Evolutionary conservation across 2,329 filamentous ascomycete genomes (phyloP).

Genomic region (Penicillium rolfsii): DNA sequence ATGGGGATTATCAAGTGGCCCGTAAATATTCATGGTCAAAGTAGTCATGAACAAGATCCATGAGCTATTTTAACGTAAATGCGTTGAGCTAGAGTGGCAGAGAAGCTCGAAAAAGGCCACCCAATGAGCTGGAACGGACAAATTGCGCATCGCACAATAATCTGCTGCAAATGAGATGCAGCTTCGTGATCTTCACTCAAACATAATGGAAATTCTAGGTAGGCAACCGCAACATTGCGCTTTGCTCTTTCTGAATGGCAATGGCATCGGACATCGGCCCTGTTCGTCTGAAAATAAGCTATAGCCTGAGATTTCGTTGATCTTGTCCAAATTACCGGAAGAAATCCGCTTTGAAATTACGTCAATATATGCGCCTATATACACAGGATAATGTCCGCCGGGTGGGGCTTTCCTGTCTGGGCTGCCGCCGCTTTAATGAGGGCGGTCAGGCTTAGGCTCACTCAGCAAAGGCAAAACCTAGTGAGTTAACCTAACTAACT

Average conservation of each 20-base stretch:
- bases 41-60: no score
- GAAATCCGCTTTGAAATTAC: conserved; percentile 14
- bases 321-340: conserved; percentile 18
- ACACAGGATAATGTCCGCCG: no score
- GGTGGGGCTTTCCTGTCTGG: no score
- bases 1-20: no score
- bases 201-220: not conserved
- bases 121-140: conserved; percentile 13
- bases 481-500: no score
- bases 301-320: conserved; percentile 18
- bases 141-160: conserved; percentile 29
- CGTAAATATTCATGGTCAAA: no score
- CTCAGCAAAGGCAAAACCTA: no score
- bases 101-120: not conserved
- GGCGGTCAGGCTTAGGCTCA: no score
- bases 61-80: no score
- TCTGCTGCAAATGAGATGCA: conserved; percentile 27
- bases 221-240: not conserved
- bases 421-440: no score
- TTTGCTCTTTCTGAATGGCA: not conserved
- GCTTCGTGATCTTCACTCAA: conserved; percentile 15
- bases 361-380: not conserved
- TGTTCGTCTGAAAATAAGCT: conserved; percentile 22
- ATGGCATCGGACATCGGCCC: conserved; percentile 11
- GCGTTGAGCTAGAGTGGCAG: no score